phyloP scores from a whole-genome alignment of 164 flowering plant species.

The Chloranthus sessilifolius region DNA sequence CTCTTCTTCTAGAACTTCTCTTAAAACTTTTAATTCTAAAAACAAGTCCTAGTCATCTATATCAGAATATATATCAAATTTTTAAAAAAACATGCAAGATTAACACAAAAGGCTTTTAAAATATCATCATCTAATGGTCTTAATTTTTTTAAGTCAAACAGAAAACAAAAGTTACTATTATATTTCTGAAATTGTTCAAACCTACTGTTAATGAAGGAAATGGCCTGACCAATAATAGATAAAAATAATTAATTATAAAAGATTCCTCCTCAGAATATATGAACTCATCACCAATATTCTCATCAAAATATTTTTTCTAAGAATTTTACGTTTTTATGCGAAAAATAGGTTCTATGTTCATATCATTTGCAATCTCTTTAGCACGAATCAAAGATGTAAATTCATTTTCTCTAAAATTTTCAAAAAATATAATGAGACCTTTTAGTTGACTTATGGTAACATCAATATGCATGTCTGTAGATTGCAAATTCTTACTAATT shows the following conservation, averaged over 20 bases:
- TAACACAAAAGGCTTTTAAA: background rate
- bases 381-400: background rate
- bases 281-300: no score
- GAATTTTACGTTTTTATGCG: background rate
- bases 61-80: background rate
- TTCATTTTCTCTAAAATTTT: background rate
- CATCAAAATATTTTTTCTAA: background rate
- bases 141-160: conserved; percentile 4
- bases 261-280: conserved; percentile 12
- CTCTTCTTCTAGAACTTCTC: background rate
- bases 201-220: conserved; percentile 2
- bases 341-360: conserved; percentile 6
- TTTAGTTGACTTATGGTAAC: conserved; percentile 10
- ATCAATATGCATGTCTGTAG: conserved; percentile 14
- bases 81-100: conserved; percentile 1
- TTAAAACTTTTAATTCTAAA: conserved; percentile 6
- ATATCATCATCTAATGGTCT: conserved; percentile 4
- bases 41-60: conserved; percentile 10
- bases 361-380: conserved; percentile 1
- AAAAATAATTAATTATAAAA: conserved; percentile 8
- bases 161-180: background rate
- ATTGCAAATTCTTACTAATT: conserved; percentile 16
- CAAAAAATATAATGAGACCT: conserved; percentile 5
- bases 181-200: conserved; percentile 9
- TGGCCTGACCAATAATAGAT: conserved; percentile 3